Conservation (phyloP, 805 yeast species). For the Spathaspora gorwiae region DNA sequence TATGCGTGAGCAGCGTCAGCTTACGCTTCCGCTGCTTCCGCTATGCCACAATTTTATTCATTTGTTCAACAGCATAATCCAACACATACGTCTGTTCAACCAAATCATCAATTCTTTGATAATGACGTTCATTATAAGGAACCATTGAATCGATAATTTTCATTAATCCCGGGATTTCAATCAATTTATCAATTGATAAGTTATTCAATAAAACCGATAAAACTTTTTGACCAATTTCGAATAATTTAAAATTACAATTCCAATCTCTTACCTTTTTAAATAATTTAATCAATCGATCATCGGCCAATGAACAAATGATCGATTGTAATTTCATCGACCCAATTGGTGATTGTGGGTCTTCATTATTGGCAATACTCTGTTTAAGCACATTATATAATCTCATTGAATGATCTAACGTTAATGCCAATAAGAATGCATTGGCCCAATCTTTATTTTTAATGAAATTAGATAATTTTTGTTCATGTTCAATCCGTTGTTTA, state of each 20-base stretch:
- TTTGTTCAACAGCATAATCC: slow-evolving; percentile 79
- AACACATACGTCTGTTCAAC: slow-evolving; percentile 80
- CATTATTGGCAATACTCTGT: slow-evolving; percentile 49
- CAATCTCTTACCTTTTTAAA: slow-evolving; percentile 84
- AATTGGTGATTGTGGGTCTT: slow-evolving; percentile 45
- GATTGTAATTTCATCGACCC: slow-evolving; percentile 61
- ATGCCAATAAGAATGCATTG: slow-evolving; percentile 80
- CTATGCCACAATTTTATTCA: slow-evolving; percentile 36
- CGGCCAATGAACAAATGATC: slow-evolving; percentile 52
- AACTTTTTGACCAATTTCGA: slow-evolving; percentile 74
- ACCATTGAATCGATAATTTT: slow-evolving; percentile 66
- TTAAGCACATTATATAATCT: slow-evolving; percentile 73
- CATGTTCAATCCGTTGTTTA: slow-evolving; percentile 70
- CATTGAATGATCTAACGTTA: slow-evolving; percentile 87
- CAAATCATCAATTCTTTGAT: slow-evolving; percentile 66
- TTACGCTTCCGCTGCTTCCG: too few relatives aligned
- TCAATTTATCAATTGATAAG: slow-evolving; percentile 51
- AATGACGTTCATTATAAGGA: slow-evolving; percentile 89
- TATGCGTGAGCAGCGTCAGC: too few relatives aligned
- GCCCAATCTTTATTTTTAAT: slow-evolving; percentile 76
- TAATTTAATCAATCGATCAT: slow-evolving; percentile 55
- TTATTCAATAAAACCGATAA: slow-evolving; percentile 59
- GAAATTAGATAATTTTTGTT: slow-evolving; percentile 77
- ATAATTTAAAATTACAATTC: slow-evolving; percentile 85
- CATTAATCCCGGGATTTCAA: slow-evolving; percentile 64